Conservation (phyloP, 345 rosid genomes). For the Euclidium syriacum region DNA sequence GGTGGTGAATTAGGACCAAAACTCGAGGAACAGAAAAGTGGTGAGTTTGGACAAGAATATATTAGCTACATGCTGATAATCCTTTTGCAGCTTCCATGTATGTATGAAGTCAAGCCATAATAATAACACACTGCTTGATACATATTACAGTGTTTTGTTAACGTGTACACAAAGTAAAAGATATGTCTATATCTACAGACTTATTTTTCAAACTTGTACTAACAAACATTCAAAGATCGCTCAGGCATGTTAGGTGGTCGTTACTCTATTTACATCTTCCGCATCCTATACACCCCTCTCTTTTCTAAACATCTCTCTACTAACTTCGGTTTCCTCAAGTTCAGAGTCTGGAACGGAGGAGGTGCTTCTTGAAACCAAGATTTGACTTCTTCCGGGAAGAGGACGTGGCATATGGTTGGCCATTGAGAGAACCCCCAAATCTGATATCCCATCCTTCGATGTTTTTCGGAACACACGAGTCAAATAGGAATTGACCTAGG, state of each 20-base stretch:
- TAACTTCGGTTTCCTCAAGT: not conserved
- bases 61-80: too few species aligned
- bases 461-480: constrained; percentile 82
- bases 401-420: constrained; percentile 63
- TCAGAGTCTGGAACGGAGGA: constrained; percentile 65
- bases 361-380: constrained; percentile 41
- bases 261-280: constrained; percentile 29
- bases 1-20: too few species aligned
- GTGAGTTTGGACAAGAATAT: too few species aligned
- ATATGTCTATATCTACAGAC: constrained; percentile 24
- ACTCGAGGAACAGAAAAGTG: too few species aligned
- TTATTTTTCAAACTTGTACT: constrained; percentile 21
- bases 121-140: not conserved
- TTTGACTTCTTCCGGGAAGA: constrained; percentile 42
- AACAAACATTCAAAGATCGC: constrained; percentile 13
- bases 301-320: constrained; percentile 20
- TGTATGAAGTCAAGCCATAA: not conserved
- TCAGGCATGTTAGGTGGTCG: constrained; percentile 20
- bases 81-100: too few species aligned
- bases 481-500: constrained; percentile 82
- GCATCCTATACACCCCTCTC: constrained; percentile 20
- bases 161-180: constrained; percentile 21
- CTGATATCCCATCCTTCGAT: constrained; percentile 98
- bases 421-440: constrained; percentile 59
- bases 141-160: not conserved